Evolutionary conservation across 176 grass and related monocot species (phyloP).

Genomic region (Bothriochloa decipiens): DNA sequence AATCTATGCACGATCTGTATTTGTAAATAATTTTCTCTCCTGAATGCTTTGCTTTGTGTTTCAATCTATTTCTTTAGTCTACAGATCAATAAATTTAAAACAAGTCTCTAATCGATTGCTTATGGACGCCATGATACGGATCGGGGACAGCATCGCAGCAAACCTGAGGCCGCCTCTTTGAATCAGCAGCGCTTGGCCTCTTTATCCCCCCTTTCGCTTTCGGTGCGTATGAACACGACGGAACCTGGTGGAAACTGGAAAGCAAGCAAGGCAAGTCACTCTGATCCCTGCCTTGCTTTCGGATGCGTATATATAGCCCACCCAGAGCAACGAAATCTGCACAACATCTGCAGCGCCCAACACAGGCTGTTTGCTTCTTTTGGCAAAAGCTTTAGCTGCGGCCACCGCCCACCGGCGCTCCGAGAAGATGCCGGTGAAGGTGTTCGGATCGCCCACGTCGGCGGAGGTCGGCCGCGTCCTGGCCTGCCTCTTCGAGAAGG

Average conservation of each 20-base stretch:
- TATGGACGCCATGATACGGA: slow-evolving; percentile 31
- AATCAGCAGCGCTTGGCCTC: slow-evolving; percentile 32
- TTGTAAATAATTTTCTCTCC: background rate
- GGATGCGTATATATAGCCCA: slow-evolving; percentile 28
- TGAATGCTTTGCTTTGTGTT: background rate
- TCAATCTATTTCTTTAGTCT: background rate
- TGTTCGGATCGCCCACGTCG: slow-evolving; percentile 64
- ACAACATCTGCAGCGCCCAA: background rate
- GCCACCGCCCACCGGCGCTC: background rate
- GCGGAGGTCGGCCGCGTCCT: slow-evolving; percentile 60
- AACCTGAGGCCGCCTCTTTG: slow-evolving; percentile 18
- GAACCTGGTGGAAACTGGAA: background rate
- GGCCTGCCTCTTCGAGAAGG: slow-evolving; percentile 73
- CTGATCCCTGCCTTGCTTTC: background rate
- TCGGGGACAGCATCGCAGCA: slow-evolving; percentile 24
- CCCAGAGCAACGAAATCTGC: background rate
- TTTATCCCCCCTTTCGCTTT: slow-evolving; percentile 48
- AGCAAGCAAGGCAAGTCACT: slow-evolving; percentile 46
- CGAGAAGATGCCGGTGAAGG: slow-evolving; percentile 53
- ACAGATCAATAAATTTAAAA: background rate
- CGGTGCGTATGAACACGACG: background rate
- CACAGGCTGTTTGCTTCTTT: background rate
- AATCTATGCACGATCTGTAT: too few relatives aligned
- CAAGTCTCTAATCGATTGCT: slow-evolving; percentile 5
- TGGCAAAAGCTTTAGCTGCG: background rate